Percentiles rank a stretch among this genome's conserved stretches.
These are phyloP conservation scores for Tolypocladium inflatum DNA, from an alignment of 2,329 filamentous ascomycete species.

Conservation along the genomic window DNA sequence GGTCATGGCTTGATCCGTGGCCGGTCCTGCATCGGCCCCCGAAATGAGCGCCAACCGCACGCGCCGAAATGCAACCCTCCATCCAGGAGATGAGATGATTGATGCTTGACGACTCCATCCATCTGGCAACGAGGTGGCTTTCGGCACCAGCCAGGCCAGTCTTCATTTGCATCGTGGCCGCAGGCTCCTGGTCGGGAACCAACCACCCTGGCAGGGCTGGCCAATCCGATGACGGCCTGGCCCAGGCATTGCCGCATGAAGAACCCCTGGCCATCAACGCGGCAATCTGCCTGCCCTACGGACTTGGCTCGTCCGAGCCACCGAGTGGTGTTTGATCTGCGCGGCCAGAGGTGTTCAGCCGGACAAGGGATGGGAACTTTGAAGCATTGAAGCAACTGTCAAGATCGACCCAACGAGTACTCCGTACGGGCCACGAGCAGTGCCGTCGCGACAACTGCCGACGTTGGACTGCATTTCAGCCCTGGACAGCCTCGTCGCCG, in stretches of 20 bases:
- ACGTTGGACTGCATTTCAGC: not conserved
- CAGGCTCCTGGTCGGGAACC: not conserved
- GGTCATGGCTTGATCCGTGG: not conserved
- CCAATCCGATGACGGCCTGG: not conserved
- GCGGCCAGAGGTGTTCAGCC: not conserved
- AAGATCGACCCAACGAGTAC: not conserved
- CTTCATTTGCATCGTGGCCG: not conserved
- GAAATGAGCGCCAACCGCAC: not conserved
- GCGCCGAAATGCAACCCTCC: not conserved
- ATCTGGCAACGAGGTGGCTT: not conserved
- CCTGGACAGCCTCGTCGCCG: not conserved
- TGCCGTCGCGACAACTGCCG: not conserved
- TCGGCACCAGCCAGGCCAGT: not conserved
- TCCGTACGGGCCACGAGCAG: too few relatives aligned
- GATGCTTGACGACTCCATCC: not conserved
- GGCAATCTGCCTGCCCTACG: not conserved
- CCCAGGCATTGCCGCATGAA: not conserved
- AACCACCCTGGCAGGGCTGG: not conserved
- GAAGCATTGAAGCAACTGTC: not conserved
- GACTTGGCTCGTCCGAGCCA: not conserved
- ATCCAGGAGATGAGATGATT: not conserved
- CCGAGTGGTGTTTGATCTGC: not conserved
- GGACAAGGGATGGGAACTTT: not conserved
- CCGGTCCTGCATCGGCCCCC: not conserved
- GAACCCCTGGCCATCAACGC: not conserved